A percentile compares a stretch with the other conserved stretches of the same genome.
phyloP scores from a whole-genome alignment of 345 rosid species.

The Syzygium grande region DNA sequence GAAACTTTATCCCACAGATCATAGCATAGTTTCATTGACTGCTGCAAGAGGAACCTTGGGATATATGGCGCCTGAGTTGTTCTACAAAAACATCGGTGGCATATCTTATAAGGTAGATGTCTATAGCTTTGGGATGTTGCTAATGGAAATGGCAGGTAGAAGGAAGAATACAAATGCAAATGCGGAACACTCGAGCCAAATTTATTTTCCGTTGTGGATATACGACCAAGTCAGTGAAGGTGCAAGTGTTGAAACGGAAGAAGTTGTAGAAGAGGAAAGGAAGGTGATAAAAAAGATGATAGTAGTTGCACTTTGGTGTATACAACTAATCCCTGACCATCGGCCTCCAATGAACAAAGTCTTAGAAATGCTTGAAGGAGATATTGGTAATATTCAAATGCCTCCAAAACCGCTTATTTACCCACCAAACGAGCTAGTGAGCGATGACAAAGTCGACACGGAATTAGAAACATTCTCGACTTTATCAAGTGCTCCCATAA shows the following conservation, averaged over 20 bases:
- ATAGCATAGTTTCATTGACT: background rate
- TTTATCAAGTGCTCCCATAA: too few relatives aligned
- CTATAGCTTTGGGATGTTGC: background rate
- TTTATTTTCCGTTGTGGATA: background rate
- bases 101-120: background rate
- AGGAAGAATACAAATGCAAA: background rate
- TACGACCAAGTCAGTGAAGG: background rate
- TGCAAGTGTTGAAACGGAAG: background rate
- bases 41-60: background rate
- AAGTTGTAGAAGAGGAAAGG: background rate
- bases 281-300: too few relatives aligned
- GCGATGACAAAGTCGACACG: too few relatives aligned
- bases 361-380: too few relatives aligned
- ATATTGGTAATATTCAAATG: too few relatives aligned
- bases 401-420: too few relatives aligned
- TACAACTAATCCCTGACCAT: too few relatives aligned
- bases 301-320: too few relatives aligned
- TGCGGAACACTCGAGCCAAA: background rate
- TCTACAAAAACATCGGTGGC: background rate
- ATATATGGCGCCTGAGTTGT: background rate
- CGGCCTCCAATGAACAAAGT: too few relatives aligned
- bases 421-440: too few relatives aligned
- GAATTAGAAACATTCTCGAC: too few relatives aligned
- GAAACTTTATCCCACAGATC: background rate
- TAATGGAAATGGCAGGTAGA: background rate